Percentiles rank a stretch among this genome's conserved stretches.
Evolutionary conservation across 345 rosid genomes (phyloP).

Genomic region (Populus deltoides): DNA sequence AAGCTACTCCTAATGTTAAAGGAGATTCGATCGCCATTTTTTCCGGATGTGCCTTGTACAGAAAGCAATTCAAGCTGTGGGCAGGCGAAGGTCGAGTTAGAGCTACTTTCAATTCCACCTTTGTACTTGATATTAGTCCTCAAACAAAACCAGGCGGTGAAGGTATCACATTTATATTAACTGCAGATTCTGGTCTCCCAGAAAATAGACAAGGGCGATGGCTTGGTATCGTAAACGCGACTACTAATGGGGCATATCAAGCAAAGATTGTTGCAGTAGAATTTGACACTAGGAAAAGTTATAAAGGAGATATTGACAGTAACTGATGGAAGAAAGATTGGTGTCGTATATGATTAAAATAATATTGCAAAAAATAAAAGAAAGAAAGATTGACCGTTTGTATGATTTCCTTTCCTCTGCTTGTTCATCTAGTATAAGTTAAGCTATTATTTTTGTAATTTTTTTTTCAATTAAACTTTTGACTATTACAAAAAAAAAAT

Average conservation of each 20-base stretch:
- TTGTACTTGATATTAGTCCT: constrained; percentile 41
- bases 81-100: not conserved
- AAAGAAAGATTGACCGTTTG: too few relatives aligned
- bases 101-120: constrained; percentile 53
- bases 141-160: constrained; percentile 55
- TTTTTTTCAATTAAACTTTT: too few relatives aligned
- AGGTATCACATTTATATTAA: constrained; percentile 61
- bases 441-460: too few relatives aligned
- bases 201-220: constrained; percentile 49
- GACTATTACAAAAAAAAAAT: too few relatives aligned
- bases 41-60: constrained; percentile 45
- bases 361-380: too few relatives aligned
- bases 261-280: constrained; percentile 54
- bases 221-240: constrained; percentile 57
- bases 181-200: constrained; percentile 27
- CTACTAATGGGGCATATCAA: constrained; percentile 18
- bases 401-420: too few relatives aligned
- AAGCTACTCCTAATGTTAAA: constrained; percentile 51
- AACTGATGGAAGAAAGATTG: constrained; percentile 50
- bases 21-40: constrained; percentile 22
- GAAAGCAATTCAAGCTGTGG: constrained; percentile 42
- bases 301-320: constrained; percentile 41
- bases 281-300: constrained; percentile 65
- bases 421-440: too few relatives aligned
- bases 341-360: constrained; percentile 24